Evolutionary conservation across 2,329 filamentous ascomycete species (phyloP), one percentile per base, ranked within the genome.

Genomic region (Phyllosticta citriasiana): DNA sequence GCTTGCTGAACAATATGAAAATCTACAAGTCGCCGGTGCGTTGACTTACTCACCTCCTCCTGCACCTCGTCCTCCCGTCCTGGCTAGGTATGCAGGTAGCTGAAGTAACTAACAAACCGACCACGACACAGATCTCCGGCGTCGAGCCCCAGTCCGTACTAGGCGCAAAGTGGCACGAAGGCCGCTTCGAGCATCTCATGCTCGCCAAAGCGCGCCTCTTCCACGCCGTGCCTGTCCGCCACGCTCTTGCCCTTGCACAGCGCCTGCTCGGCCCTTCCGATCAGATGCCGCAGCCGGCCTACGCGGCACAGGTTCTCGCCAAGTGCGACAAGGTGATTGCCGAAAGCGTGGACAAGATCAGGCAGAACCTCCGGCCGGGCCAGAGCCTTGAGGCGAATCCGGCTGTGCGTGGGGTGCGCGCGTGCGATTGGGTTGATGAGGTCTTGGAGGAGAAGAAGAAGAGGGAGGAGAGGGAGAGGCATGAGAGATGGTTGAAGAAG

Each of bases 211-310:
- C 72, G 8, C 65, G 26, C 22, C 19, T 61, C n/a, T 22, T 27
- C 9, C 54, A 67, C 3, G 66, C 70, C 4, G 65, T 77, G 9
- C 71, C 74, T 12, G 66, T 78, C 24, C 77, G 72, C 71, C 76
- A 78, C 62, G 77, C 73, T n/a, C 69, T 79, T n/a, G 69, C 66
- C 55, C 70, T 78, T 4, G 73, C 77, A 1, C 69, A 70, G 57
- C 71, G 71, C 35, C 72, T 79, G 4, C 71, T 79, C 0, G 73
- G 73, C 9, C 6, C 40, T 6, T 30, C 27, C 5, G 61, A 62
- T 4, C 62, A 73, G 8, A 72, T 75, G 64, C 72, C 71, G 8
- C 64, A 67, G 57, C 65, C 66, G 0, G 60, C 65, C 2, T 66
- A 68, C 4, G 69, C 68, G 14, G 40, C 35, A 6, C 54, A 56